A percentile compares a stretch with the other conserved stretches of the same genome.
phyloP scores from a whole-genome alignment of 352 stramenopile genomes.

The Globisporangium spinosum region DNA sequence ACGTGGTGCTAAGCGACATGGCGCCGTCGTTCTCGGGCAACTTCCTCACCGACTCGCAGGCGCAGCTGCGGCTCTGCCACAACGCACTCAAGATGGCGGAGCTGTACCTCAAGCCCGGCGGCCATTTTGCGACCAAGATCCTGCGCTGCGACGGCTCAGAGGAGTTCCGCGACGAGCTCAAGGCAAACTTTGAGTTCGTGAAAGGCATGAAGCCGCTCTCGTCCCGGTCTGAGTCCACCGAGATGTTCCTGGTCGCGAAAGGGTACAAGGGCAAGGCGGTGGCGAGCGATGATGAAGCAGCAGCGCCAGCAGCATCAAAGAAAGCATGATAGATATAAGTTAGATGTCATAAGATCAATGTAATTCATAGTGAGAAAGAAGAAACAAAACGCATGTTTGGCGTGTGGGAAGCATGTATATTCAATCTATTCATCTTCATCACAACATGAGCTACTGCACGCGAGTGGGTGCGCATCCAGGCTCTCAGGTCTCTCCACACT shows the following conservation, averaged over 20 bases:
- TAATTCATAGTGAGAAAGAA: not conserved
- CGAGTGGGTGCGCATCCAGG: not conserved
- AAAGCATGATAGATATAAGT: not conserved
- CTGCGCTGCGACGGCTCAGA: constrained; percentile 72
- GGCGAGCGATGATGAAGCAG: not conserved
- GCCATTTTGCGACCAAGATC: constrained; percentile 81
- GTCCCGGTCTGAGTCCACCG: constrained; percentile 74
- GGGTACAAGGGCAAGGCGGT: constrained; percentile 39
- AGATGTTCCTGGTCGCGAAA: constrained; percentile 84
- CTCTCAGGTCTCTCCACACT: not conserved
- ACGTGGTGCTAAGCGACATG: constrained; percentile 89
- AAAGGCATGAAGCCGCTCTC: constrained; percentile 83
- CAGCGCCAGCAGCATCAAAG: not conserved
- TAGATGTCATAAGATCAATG: not conserved
- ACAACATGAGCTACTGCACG: not conserved
- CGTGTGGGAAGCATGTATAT: constrained; percentile 19
- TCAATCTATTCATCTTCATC: constrained; percentile 19
- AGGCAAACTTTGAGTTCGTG: constrained; percentile 56
- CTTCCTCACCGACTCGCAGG: constrained; percentile 70
- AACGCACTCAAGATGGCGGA: constrained; percentile 85
- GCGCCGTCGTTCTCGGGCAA: constrained; percentile 80
- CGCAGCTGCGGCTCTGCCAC: constrained; percentile 79
- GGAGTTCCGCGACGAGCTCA: constrained; percentile 73
- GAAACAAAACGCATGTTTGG: not conserved
- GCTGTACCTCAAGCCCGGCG: constrained; percentile 71